Base-by-base conservation (phyloP, 345 rosid genomes). In the Abelmoschus esculentus region DNA sequence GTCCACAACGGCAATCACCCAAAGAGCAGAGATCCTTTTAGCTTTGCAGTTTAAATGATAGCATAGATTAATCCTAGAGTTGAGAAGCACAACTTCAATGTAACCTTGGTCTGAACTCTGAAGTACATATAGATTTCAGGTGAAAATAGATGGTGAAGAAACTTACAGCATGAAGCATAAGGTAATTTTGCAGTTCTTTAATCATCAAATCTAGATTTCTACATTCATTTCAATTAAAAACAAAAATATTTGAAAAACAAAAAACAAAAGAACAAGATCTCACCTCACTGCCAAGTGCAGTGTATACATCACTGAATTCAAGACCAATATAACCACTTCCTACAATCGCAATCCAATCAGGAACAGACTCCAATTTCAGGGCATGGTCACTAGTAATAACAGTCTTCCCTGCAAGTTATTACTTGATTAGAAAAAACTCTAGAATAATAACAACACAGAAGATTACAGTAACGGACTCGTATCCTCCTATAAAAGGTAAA, bases 211-310 rank as follows among this genome's bases (percentile, higher is more conserved):
- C 58, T 29, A 29, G 28, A 15, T 66, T 31, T 38, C 28, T 29
- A 49, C 29, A 26, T 8, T 1, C 12, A 58, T 56, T 61, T n/a
- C 2, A 46, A 11, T 14, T 18, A 58, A 58, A 29, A 54, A 58
- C 26, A 22, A 5, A 38, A 40, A 62, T 62, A 49, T 49, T 13
- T 13, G 52, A 8, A 54, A 9, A 38, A 38, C 10, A 7, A 38
- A 3, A 19, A 10, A 1, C 6, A 12, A n/a, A 44, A 26, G 34
- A 31, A 73, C 32, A 19, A 47, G 70, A 14, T 31, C 46, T 70
- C 81, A 95, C 99, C 99, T 95, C 99, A 81, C 99, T 95, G 47
- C 99, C 99, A 78, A 92, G 93, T 70, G 99, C 99, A 72, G 99
- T 95, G 78, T 95, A 95, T 34, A 95, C 99, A 80, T 95, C 99